phyloP scores from a whole-genome alignment of 768 basidiomycete species.

The Auricularia sp. region DNA sequence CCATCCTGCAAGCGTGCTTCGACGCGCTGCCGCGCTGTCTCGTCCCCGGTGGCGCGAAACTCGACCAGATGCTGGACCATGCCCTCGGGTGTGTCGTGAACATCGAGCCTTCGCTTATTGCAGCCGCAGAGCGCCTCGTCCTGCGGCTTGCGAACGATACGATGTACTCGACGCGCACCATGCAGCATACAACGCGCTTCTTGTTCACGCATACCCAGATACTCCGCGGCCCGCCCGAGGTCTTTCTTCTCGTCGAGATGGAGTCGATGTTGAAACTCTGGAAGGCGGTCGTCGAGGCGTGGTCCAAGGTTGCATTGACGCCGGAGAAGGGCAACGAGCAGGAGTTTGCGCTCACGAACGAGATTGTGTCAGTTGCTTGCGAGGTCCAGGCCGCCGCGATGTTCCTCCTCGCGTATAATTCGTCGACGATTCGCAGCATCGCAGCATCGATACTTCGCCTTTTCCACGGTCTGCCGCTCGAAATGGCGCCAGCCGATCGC shows the following conservation, averaged over 20 bases:
- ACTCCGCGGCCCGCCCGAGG: constrained; percentile 50
- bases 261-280: constrained; percentile 61
- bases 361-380: constrained; percentile 36
- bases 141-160: constrained; percentile 63
- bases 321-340: constrained; percentile 8
- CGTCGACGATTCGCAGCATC: constrained; percentile 38
- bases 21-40: constrained; percentile 80
- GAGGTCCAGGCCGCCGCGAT: constrained; percentile 65
- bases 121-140: constrained; percentile 58
- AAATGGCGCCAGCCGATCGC: constrained; percentile 29
- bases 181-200: constrained; percentile 57
- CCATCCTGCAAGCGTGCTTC: constrained; percentile 65
- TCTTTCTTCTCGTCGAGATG: constrained; percentile 58
- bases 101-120: constrained; percentile 64
- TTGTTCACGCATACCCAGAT: constrained; percentile 63
- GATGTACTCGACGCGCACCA: constrained; percentile 42
- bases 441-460: constrained; percentile 59
- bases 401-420: constrained; percentile 60
- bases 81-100: constrained; percentile 77
- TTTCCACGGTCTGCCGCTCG: constrained; percentile 38
- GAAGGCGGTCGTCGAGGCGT: constrained; percentile 59
- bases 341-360: constrained; percentile 14
- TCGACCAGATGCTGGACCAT: constrained; percentile 63
- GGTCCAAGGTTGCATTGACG: constrained; percentile 39
- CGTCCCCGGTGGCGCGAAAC: constrained; percentile 36